Percentiles rank a stretch among this genome's conserved stretches.
Evolutionary conservation across 2,329 filamentous ascomycete species (phyloP).

Genomic region (Epichloe aotearoae): DNA sequence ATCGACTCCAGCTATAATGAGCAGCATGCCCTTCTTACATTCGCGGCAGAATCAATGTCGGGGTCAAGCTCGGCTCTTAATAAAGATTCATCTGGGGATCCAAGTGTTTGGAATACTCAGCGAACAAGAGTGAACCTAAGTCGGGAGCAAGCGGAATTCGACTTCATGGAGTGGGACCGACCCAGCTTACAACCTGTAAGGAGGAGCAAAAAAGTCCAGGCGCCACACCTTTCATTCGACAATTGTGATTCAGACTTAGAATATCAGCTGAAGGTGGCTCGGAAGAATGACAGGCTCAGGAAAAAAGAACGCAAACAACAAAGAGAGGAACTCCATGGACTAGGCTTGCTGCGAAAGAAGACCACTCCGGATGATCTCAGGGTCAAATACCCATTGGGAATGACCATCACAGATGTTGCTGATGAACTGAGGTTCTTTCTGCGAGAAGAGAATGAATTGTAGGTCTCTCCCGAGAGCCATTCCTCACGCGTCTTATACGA

Average conservation of each 20-base stretch:
- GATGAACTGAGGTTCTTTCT: constrained; percentile 64
- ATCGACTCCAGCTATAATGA: constrained; percentile 7
- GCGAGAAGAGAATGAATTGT: constrained; percentile 48
- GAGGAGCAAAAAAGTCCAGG: constrained; percentile 49
- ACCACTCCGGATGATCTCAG: constrained; percentile 45
- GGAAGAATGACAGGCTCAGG: constrained; percentile 54
- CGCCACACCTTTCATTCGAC: constrained; percentile 35
- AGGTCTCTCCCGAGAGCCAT: constrained; percentile 15
- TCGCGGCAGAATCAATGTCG: constrained; percentile 13
- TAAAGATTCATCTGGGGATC: background rate
- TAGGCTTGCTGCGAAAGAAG: constrained; percentile 51
- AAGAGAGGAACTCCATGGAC: constrained; percentile 53
- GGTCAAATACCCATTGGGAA: constrained; percentile 59
- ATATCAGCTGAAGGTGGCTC: constrained; percentile 41
- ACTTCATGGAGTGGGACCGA: constrained; percentile 72
- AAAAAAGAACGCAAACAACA: constrained; percentile 61
- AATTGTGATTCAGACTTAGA: constrained; percentile 56
- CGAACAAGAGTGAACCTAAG: background rate
- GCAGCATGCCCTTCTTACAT: constrained; percentile 13
- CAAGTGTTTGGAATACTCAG: background rate
- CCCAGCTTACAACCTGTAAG: constrained; percentile 47
- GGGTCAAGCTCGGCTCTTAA: background rate
- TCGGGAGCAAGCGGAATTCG: constrained; percentile 50
- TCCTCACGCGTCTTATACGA: constrained; percentile 1
- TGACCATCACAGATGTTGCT: constrained; percentile 56